Evolutionary conservation across 192 early-diverging fungal genomes (phyloP), one percentile per base, ranked within the genome.

Genomic region (Blastocladiella britannica): DNA sequence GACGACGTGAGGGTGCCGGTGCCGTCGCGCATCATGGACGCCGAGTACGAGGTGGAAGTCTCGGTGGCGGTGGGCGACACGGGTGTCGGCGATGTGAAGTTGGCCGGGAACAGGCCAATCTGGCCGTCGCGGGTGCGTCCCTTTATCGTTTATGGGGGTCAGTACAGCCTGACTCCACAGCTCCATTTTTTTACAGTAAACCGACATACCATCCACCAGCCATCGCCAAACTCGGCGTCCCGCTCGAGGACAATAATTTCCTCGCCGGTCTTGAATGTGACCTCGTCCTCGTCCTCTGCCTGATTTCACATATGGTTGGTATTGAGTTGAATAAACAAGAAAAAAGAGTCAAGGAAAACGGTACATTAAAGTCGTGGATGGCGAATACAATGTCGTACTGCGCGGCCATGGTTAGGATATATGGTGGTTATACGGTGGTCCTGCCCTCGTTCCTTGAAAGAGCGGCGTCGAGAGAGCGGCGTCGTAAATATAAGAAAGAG

Each of bases 101-200:
- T 83, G 67, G 71, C 75, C 31, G 84, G 84, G 55, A 86, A 86
- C 27, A 86, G 72, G 25, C 84, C 84, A n/a, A 70, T 71, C 27
- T 82, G 63, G 30, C 82, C 81, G 23, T 70, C 68, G n/a, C 65
- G 52, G 55, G 83, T 84, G 52, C 67, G 72, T 9, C 84, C 83
- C 83, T 85, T 53, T 26, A 27, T n/a, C n/a, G 2, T 47, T 9
- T 47, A 20, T 47, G 37, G 37, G 37, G 66, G 53, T 26, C 58
- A 23, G 23, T 20, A 55, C 8, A 15, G 12, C 54, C 20, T 55
- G 12, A 55, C 22, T 55, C 22, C 9, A 15, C 9, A 55, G 8
- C 9, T 26, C 9, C 9, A 9, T 57, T 6, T 9, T 12, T 54
- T 27, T 18, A 54, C 26, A n/a, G 54, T 54, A 4, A 47, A 47